Evolutionary conservation across 164 flowering plant genomes (phyloP), one percentile per base, ranked within the genome.

Genomic region (Buxus sempervirens): DNA sequence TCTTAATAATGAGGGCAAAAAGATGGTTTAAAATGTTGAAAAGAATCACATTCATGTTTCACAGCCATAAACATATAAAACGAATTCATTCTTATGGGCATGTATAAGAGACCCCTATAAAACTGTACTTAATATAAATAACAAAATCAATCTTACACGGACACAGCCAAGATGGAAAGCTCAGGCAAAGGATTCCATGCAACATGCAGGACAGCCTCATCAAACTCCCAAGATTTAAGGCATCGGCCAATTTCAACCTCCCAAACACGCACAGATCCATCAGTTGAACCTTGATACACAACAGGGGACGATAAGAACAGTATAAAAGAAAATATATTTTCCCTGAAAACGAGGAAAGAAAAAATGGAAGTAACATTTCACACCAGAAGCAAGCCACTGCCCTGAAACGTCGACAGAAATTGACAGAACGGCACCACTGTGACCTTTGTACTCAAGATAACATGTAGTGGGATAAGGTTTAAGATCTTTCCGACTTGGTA

Each of bases 351-450:
- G 36, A 57, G 16, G 1, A 23, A 57, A 57, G 0, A 65, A 6
- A 0, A 1, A 6, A 13, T 66, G 28, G 36, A 71, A 55, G 67
- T 19, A 28, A 28, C 16, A 54, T 69, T 28, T 18, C n/a, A n/a
- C n/a, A 92, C 98, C 97, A 80, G 97, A 96, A 61, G 96, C 97
- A 70, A 96, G 78, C 96, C 95, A 90, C 67, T 89, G 91, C 27
- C 96, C 98, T 0, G 95, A 84, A 62, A 79, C 24, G 28, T 93
- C 91, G 55, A 80, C 66, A 26, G 96, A 84, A 74, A 96, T 84
- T 51, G 98, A 90, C 45, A 73, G 54, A 66, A 96, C 96, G 64
- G 97, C 84, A 81, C 82, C 93, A 55, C 58, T 72, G 66, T 96
- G 99, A 53, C 98, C 98, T 78, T 49, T 88, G 64, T 91, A 96